Percentiles rank a stretch among this genome's conserved stretches.
phyloP scores from a whole-genome alignment of 495 filamentous ascomycete species.

The Xylaria venustula region DNA sequence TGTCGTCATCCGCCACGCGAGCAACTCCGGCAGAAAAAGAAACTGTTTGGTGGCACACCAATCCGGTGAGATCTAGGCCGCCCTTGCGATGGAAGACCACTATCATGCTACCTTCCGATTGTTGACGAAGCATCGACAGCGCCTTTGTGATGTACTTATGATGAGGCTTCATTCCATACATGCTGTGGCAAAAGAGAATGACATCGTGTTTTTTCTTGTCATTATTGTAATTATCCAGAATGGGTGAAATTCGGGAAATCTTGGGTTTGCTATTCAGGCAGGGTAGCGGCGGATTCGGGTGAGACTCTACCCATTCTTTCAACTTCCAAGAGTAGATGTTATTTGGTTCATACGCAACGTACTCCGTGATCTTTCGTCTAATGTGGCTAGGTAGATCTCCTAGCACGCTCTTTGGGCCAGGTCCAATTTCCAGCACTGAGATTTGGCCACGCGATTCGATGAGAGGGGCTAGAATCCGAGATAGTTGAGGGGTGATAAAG shows the following conservation, averaged over 20 bases:
- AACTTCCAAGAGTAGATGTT: slow-evolving; percentile 46
- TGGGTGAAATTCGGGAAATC: slow-evolving; percentile 49
- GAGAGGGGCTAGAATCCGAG: slow-evolving; percentile 46
- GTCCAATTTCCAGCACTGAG: slow-evolving; percentile 61
- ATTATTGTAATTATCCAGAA: slow-evolving; percentile 27
- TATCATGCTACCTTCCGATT: slow-evolving; percentile 47
- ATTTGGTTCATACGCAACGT: slow-evolving; percentile 59
- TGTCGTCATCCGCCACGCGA: slow-evolving; percentile 46
- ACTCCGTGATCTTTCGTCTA: slow-evolving; percentile 49
- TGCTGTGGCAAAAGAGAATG: slow-evolving; percentile 63
- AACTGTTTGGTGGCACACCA: slow-evolving; percentile 53
- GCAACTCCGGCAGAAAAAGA: slow-evolving; percentile 52
- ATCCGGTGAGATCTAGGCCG: slow-evolving; percentile 43
- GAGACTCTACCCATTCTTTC: slow-evolving; percentile 46
- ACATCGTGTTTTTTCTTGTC: slow-evolving; percentile 51
- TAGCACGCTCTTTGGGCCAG: slow-evolving; percentile 57
- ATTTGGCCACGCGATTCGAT: slow-evolving; percentile 46
- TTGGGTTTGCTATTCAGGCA: slow-evolving; percentile 42
- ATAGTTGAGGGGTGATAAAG: slow-evolving; percentile 59
- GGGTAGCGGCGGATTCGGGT: slow-evolving; percentile 46
- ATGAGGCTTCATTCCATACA: slow-evolving; percentile 61
- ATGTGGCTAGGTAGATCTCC: slow-evolving; percentile 47
- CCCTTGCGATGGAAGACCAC: slow-evolving; percentile 56
- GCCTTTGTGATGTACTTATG: slow-evolving; percentile 46
- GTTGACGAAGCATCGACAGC: slow-evolving; percentile 50